Conservation (phyloP, 345 rosid genomes). For the Crucihimalaya himalaica region DNA sequence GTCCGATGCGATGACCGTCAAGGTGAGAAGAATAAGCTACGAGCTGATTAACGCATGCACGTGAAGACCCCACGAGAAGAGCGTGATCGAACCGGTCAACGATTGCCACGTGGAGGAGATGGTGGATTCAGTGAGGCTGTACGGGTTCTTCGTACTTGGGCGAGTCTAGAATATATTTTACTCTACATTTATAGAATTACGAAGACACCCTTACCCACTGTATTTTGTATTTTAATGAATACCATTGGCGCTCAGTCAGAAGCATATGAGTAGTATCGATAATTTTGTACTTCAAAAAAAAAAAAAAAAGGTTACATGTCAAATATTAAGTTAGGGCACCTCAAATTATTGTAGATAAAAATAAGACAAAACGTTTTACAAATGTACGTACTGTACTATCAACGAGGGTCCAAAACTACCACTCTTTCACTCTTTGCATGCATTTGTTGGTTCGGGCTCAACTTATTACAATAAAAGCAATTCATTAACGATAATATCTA, state of each 20-base stretch:
- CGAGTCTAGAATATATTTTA: not conserved
- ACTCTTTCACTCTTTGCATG: conserved; percentile 6
- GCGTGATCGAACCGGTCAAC: not conserved
- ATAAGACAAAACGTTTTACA: not conserved
- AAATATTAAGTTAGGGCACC: not conserved
- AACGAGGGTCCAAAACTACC: not conserved
- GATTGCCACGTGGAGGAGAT: conserved; percentile 39
- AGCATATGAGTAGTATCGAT: not conserved
- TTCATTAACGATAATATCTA: not conserved
- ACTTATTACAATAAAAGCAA: not conserved
- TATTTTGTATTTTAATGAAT: not conserved
- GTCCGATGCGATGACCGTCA: conserved; percentile 47
- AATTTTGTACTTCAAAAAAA: too few relatives aligned
- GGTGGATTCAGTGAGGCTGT: not conserved
- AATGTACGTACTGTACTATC: not conserved
- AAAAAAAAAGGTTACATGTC: too few relatives aligned
- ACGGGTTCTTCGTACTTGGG: not conserved
- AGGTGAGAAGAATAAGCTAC: conserved; percentile 26
- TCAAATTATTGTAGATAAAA: not conserved
- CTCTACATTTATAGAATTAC: not conserved
- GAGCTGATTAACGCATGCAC: conserved; percentile 50
- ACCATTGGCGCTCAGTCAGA: conserved; percentile 12
- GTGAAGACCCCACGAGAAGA: conserved; percentile 23
- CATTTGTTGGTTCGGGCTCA: not conserved
- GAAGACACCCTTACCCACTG: conserved; percentile 17